phyloP scores from a whole-genome alignment of 495 filamentous ascomycete species.

The Saxophila tyrrhenica region DNA sequence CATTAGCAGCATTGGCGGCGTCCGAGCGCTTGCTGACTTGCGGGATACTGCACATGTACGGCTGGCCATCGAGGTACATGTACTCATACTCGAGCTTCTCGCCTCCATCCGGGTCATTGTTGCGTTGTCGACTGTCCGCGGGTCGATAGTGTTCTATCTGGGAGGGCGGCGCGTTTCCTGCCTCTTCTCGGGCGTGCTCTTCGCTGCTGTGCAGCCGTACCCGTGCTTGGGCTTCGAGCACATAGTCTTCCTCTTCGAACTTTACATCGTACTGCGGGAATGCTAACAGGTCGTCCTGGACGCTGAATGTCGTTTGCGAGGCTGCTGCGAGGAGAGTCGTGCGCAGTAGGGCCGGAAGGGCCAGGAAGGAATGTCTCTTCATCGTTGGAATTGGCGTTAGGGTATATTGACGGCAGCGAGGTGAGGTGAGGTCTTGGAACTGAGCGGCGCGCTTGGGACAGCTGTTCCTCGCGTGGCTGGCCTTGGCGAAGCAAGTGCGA shows the following conservation, averaged over 20 bases:
- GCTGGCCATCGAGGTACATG: conserved; percentile 56
- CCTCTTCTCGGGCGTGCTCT: conserved; percentile 4
- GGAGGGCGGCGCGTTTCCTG: conserved; percentile 9
- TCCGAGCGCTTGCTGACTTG: conserved; percentile 40
- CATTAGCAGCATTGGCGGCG: conserved; percentile 40
- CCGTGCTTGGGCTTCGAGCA: conserved; percentile 59
- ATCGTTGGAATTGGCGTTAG: neutral
- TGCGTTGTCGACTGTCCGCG: neutral
- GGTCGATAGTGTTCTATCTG: conserved; percentile 28
- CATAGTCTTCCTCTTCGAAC: conserved; percentile 59
- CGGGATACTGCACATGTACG: conserved; percentile 80
- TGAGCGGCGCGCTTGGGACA: neutral
- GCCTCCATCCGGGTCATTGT: conserved; percentile 16
- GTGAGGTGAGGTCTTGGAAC: neutral
- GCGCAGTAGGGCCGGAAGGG: conserved; percentile 29
- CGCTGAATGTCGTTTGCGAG: conserved; percentile 46
- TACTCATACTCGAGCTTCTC: conserved; percentile 47
- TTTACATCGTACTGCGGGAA: conserved; percentile 87
- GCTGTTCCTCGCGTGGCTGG: too few relatives aligned
- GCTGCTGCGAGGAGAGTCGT: conserved; percentile 39
- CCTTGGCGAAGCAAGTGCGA: neutral
- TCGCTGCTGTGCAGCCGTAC: conserved; percentile 24
- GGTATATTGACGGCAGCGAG: neutral
- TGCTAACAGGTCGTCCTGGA: conserved; percentile 84
- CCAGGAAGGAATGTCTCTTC: conserved; percentile 30